Evolutionary conservation across 768 basidiomycete genomes (phyloP).

Genomic region (Termitomyces sp.): DNA sequence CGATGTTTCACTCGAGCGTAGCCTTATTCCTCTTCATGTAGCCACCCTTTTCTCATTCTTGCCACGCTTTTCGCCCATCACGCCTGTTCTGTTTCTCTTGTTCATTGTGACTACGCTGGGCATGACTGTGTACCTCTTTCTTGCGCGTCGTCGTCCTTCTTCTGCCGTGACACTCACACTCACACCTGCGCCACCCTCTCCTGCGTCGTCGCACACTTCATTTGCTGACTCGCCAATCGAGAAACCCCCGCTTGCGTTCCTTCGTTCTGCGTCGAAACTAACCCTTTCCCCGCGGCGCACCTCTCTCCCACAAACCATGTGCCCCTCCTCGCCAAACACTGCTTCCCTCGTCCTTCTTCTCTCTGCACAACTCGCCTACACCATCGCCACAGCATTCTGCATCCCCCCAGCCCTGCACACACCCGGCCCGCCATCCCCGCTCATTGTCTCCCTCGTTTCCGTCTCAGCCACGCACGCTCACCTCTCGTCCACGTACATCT

Average conservation of each 20-base stretch:
- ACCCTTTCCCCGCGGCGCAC: not conserved
- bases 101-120: slow-evolving; percentile 10
- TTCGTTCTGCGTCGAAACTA: not conserved
- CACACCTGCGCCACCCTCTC: not conserved
- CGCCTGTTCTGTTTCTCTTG: slow-evolving; percentile 6
- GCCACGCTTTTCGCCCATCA: not conserved
- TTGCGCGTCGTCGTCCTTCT: not conserved
- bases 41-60: slow-evolving; percentile 10
- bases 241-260: not conserved
- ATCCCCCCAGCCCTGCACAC: slow-evolving; percentile 6
- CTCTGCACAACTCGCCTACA: slow-evolving; percentile 6
- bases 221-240: not conserved
- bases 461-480: not conserved
- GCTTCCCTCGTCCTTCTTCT: not conserved
- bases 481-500: not conserved
- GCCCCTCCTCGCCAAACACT: not conserved
- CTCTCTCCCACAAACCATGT: not conserved
- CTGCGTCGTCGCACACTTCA: slow-evolving; percentile 3
- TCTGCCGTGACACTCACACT: not conserved
- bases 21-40: not conserved
- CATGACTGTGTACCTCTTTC: slow-evolving; percentile 1
- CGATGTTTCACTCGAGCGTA: not conserved
- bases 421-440: not conserved
- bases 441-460: not conserved
- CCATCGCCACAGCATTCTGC: slow-evolving; percentile 1